Evolutionary conservation across 768 basidiomycete species (phyloP).

Genomic region (Pulveroboletus frians): DNA sequence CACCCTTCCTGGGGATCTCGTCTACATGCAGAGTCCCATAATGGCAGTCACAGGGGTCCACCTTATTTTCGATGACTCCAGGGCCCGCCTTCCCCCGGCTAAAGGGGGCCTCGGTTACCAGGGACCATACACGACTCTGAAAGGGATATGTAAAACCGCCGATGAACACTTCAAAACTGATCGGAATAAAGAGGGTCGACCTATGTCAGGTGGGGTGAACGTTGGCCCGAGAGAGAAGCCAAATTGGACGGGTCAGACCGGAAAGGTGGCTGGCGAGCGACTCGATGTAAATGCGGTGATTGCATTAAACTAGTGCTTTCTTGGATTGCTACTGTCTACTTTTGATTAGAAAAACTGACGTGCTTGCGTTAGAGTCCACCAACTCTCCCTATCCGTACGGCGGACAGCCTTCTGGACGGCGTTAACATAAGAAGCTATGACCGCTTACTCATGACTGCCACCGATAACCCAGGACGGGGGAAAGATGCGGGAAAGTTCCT

Average conservation of each 20-base stretch:
- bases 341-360: background rate
- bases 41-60: slow-evolving; percentile 51
- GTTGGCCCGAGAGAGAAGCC: slow-evolving; percentile 35
- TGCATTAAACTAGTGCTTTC: slow-evolving; percentile 16
- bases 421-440: too few relatives aligned
- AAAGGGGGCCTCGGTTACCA: slow-evolving; percentile 62
- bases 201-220: slow-evolving; percentile 42
- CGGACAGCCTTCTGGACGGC: too few relatives aligned
- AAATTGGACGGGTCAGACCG: slow-evolving; percentile 24
- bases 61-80: slow-evolving; percentile 61
- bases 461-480: background rate
- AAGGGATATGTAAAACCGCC: slow-evolving; percentile 54
- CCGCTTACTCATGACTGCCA: background rate
- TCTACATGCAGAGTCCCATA: slow-evolving; percentile 56
- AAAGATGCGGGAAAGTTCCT: background rate
- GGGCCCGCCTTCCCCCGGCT: slow-evolving; percentile 48
- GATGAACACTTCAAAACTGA: slow-evolving; percentile 42
- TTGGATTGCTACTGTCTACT: background rate
- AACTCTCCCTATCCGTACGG: too few relatives aligned
- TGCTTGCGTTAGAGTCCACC: too few relatives aligned
- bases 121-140: slow-evolving; percentile 52
- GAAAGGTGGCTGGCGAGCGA: slow-evolving; percentile 25
- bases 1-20: slow-evolving; percentile 41
- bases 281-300: slow-evolving; percentile 14
- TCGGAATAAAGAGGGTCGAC: slow-evolving; percentile 35